A percentile compares a stretch with the other conserved stretches of the same genome.
Evolutionary conservation across 2,329 filamentous ascomycete genomes (phyloP).

Genomic region (Sclerotinia sclerotiorum): DNA sequence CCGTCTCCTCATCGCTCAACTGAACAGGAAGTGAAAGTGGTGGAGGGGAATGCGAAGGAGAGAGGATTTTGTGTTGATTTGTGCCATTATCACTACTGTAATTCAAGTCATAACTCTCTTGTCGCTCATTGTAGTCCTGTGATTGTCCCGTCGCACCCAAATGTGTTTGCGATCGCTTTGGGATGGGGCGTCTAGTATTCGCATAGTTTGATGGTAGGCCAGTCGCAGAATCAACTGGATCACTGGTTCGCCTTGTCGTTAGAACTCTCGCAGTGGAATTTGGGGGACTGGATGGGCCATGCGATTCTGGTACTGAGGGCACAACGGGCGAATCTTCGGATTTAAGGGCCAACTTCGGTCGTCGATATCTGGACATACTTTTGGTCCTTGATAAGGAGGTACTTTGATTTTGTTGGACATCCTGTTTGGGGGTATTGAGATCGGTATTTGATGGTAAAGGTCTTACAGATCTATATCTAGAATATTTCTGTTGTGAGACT

Average conservation of each 20-base stretch:
- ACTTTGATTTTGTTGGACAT: conserved; percentile 23
- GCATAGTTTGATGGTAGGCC: conserved; percentile 17
- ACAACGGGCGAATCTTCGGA: conserved; percentile 20
- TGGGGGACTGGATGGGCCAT: neutral
- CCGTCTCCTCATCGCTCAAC: conserved; percentile 32
- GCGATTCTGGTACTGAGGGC: conserved; percentile 26
- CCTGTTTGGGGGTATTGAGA: conserved; percentile 19
- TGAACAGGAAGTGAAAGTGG: conserved; percentile 20
- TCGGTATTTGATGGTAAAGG: conserved; percentile 40
- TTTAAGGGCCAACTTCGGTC: conserved; percentile 29
- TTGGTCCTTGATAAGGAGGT: conserved; percentile 31
- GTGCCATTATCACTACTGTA: conserved; percentile 26
- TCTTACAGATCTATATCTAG: conserved; percentile 59
- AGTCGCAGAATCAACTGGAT: conserved; percentile 9
- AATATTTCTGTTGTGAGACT: conserved; percentile 47
- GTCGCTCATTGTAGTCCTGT: conserved; percentile 28
- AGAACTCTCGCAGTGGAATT: neutral
- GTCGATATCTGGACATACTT: conserved; percentile 45
- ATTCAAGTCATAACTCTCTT: conserved; percentile 22
- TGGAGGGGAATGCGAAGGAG: conserved; percentile 6
- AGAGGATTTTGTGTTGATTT: conserved; percentile 19
- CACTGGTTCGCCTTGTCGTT: conserved; percentile 10
- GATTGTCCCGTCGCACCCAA: conserved; percentile 25
- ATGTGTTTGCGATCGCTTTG: conserved; percentile 22
- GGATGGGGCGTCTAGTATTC: conserved; percentile 21